A percentile compares a stretch with the other conserved stretches of the same genome.
Evolutionary conservation across 257 asterid species (phyloP).

Genomic region (Nicotiana tabacum): DNA sequence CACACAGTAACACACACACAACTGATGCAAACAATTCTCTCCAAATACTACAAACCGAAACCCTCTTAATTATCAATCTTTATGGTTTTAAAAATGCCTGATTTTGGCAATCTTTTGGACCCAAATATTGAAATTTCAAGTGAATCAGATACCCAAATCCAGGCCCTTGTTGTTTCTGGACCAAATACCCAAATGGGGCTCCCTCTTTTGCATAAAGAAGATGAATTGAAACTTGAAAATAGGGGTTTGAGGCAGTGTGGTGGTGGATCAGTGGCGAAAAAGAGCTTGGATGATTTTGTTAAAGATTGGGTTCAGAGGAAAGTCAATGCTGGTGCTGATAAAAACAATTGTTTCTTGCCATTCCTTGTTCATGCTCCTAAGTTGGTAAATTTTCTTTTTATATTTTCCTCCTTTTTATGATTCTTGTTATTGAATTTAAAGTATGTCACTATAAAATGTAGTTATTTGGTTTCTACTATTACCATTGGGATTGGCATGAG

Average conservation of each 20-base stretch:
- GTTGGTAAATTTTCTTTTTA: slow-evolving; percentile 28
- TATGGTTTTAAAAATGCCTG: slow-evolving; percentile 34
- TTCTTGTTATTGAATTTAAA: background rate
- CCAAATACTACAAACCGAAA: background rate
- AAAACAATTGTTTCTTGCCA: slow-evolving; percentile 41
- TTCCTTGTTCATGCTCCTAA: slow-evolving; percentile 56
- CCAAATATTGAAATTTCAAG: background rate
- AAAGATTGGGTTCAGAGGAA: slow-evolving; percentile 43
- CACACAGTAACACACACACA: background rate
- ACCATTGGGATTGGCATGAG: background rate
- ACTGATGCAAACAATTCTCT: background rate
- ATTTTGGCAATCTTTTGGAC: slow-evolving; percentile 29
- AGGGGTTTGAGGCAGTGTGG: background rate
- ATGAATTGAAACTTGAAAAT: background rate
- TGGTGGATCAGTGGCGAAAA: slow-evolving; percentile 7
- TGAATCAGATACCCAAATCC: background rate
- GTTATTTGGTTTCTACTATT: background rate
- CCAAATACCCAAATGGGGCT: background rate
- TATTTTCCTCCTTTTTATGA: background rate
- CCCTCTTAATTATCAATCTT: background rate
- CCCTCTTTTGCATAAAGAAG: background rate
- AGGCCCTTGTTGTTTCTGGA: background rate
- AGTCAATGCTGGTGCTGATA: slow-evolving; percentile 41
- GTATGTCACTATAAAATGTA: background rate
- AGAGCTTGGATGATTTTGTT: slow-evolving; percentile 30